Evolutionary conservation across 495 filamentous ascomycete species (phyloP), one percentile per base, ranked within the genome.

Genomic region (Neurospora sp.): DNA sequence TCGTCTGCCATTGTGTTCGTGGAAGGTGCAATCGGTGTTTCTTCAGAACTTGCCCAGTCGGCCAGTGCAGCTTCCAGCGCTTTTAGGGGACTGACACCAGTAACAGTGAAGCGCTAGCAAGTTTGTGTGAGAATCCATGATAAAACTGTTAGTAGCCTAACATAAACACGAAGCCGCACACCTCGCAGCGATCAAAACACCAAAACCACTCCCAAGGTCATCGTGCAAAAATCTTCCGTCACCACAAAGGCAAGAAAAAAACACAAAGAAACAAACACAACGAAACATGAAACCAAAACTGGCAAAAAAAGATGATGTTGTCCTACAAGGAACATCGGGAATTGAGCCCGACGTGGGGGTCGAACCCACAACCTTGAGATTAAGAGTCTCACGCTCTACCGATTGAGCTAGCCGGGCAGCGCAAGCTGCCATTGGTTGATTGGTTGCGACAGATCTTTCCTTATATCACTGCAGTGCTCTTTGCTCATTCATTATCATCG

Each of bases 341-440:
- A 61, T 61, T 61, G 53, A 61, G 53, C 53, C 53, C 53, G 53
- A 61, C 53, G 45, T 48, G 44, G 44, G 44, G 44, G 44, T 48
- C 44, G 44, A 48, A 48, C 44, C 44, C 44, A 48, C 53, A 61
- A 61, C 53, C 53, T 61, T 61, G 53, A 61, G 53, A 61, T 89
- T 89, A 90, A 90, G 88, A 90, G 88, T 90, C 88, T 88, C 85
- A 89, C 88, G 88, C 88, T 90, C 88, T 89, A 88, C 88, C 88
- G 88, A 90, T 89, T 90, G 88, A 90, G 88, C 88, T 90, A 90
- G 86, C 87, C 76, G 69, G 69, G 69, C 69, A 65, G 53, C 53
- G 27, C 10, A 65, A 65, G 53, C 53, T 65, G 27, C 53, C 53
- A 35, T 65, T 65, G 27, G 53, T 61, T 61, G 53, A 59, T 35